These are phyloP conservation scores for Teratosphaeria zuluensis DNA, from an alignment of 2,329 filamentous ascomycete genomes.

Conservation along the genomic window DNA sequence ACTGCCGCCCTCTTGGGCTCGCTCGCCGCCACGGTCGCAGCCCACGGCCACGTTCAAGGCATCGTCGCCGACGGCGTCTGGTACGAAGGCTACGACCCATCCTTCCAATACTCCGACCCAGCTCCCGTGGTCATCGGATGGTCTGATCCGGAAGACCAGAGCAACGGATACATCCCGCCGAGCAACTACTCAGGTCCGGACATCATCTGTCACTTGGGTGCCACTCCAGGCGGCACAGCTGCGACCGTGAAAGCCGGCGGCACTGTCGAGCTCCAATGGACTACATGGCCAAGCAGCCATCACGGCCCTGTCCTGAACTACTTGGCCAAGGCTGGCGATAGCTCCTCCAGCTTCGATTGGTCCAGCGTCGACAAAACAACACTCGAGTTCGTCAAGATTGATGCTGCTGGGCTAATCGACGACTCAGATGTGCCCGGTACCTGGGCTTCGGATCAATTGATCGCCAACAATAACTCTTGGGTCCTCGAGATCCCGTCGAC, in stretches of 20 bases:
- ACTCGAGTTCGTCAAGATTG: slow-evolving; percentile 57
- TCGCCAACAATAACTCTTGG: slow-evolving; percentile 39
- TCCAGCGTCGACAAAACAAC: slow-evolving; percentile 42
- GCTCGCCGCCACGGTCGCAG: slow-evolving; percentile 25
- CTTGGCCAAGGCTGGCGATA: slow-evolving; percentile 40
- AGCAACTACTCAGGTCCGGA: slow-evolving; percentile 13
- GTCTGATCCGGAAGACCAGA: slow-evolving; percentile 39
- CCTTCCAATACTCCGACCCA: slow-evolving; percentile 29
- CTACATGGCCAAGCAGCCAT: slow-evolving; percentile 55
- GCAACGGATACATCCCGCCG: slow-evolving; percentile 28
- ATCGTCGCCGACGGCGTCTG: slow-evolving; percentile 39
- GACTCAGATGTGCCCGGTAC: slow-evolving; percentile 33
- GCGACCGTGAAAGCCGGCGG: slow-evolving; percentile 53
- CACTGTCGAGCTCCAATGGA: slow-evolving; percentile 52
- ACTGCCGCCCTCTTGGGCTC: slow-evolving; percentile 19
- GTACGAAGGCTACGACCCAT: slow-evolving; percentile 35
- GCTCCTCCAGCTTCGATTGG: slow-evolving; percentile 44
- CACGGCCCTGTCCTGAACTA: slow-evolving; percentile 56
- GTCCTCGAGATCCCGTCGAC: slow-evolving; percentile 28
- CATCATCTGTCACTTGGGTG: slow-evolving; percentile 42
- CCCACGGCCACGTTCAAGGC: slow-evolving; percentile 38
- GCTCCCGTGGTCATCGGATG: slow-evolving; percentile 43
- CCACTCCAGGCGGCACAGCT: slow-evolving; percentile 40
- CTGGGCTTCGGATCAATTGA: slow-evolving; percentile 49
- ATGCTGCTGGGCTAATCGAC: slow-evolving; percentile 42